Conservation (phyloP, 352 stramenopile species). For the Pythium pyrilobum region DNA sequence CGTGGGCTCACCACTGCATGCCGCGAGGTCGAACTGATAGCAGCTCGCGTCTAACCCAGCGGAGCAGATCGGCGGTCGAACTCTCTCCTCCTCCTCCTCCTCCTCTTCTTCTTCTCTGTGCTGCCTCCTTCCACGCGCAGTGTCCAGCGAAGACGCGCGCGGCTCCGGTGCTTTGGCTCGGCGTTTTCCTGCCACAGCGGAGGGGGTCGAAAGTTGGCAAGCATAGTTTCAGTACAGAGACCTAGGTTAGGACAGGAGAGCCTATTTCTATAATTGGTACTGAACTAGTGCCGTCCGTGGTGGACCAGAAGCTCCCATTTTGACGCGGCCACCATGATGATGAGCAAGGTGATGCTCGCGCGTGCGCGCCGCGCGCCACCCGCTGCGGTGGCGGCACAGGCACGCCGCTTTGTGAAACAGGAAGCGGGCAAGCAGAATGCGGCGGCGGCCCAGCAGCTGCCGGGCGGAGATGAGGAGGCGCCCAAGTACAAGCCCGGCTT, state of each 20-base stretch:
- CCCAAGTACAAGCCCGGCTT: constrained; percentile 81
- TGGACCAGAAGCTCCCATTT: neutral
- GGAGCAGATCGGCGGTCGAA: too few species aligned
- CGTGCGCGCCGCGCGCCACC: neutral
- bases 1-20: neutral
- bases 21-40: too few species aligned
- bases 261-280: too few species aligned
- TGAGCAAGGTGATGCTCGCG: neutral
- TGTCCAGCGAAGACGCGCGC: too few species aligned
- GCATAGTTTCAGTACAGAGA: too few species aligned
- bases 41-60: too few species aligned
- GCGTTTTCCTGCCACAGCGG: too few species aligned
- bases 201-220: too few species aligned
- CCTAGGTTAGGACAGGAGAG: too few species aligned
- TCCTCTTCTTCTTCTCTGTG: neutral
- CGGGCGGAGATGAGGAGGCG: constrained; percentile 25
- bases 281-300: too few species aligned
- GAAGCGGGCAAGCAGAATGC: neutral
- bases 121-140: too few species aligned
- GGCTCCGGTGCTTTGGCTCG: too few species aligned
- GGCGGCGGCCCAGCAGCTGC: neutral
- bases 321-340: neutral
- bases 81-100: neutral
- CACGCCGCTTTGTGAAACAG: constrained; percentile 5
- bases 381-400: neutral